Percentiles rank a stretch among this genome's conserved stretches.
Evolutionary conservation across 2,329 filamentous ascomycete species (phyloP).

Genomic region (Trichoderma aggressivum): DNA sequence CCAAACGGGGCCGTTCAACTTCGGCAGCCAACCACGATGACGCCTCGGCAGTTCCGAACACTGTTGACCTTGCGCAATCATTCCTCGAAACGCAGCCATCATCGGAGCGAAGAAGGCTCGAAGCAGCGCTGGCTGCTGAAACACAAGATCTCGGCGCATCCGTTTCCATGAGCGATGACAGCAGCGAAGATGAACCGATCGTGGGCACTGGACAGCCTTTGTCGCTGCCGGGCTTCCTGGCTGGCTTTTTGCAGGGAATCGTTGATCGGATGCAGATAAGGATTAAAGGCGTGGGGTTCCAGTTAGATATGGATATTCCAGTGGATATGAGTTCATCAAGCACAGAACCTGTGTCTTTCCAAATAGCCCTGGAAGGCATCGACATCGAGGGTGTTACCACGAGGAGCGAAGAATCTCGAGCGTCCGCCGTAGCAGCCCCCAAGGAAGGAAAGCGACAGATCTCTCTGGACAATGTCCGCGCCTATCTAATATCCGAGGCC

Average conservation of each 20-base stretch:
- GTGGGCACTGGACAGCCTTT: constrained; percentile 69
- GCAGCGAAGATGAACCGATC: constrained; percentile 56
- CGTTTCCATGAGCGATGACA: constrained; percentile 57
- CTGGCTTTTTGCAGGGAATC: constrained; percentile 70
- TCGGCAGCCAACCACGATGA: constrained; percentile 28
- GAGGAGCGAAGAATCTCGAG: constrained; percentile 29
- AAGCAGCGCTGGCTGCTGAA: constrained; percentile 64
- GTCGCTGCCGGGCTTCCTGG: constrained; percentile 66
- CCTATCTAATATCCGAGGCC: constrained; percentile 64
- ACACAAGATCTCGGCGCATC: constrained; percentile 61
- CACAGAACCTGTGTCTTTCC: constrained; percentile 58
- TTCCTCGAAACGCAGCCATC: constrained; percentile 70
- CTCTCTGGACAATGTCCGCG: constrained; percentile 60
- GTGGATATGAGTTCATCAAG: constrained; percentile 44
- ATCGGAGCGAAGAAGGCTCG: constrained; percentile 63
- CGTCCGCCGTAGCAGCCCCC: constrained; percentile 37
- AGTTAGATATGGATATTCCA: constrained; percentile 60
- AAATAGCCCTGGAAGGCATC: constrained; percentile 62
- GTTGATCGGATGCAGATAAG: constrained; percentile 66
- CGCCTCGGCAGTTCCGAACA: constrained; percentile 56
- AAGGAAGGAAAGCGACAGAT: constrained; percentile 65
- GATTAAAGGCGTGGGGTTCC: constrained; percentile 63
- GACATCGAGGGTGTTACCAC: constrained; percentile 64
- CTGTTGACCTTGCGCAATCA: constrained; percentile 70
- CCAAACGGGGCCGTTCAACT: constrained; percentile 43